Base-by-base conservation (phyloP, 805 yeast species). In the Ogataea salicorniae region DNA sequence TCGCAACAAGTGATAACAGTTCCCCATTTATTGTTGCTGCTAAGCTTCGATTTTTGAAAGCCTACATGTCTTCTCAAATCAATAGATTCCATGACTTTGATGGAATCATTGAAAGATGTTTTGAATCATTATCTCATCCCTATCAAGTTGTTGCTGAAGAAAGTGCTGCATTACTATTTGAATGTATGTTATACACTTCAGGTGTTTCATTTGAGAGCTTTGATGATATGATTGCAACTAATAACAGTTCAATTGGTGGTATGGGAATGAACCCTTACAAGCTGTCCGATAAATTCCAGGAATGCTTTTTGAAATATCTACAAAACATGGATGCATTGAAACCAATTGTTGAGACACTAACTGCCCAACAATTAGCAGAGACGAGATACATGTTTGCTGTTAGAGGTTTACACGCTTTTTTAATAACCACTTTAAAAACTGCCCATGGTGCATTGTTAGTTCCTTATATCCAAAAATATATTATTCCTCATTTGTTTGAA, bases 81-180 rank as follows among this genome's bases (percentile, higher is more conserved):
- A 61, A 64, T 43, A 74, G 77, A 49, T 76, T 75, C 46, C 79
- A 79, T 16, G 64, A 73, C 22, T 69, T 79, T n/a, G 77, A 73
- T 7, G 64, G 63, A 2, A 49, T 75, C 4, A 56, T 80, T 20
- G 56, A 72, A 0, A 63, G 75, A 52, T 67, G 83, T 49, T 68
- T 80, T 55, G 62, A 62, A 1, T 70, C 76, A 31, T 62, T 84
- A 37, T 71, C 77, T 40, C 90, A 87, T 60, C 84, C 86, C 6
- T 86, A 86, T 60, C 83, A 82, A 47, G 79, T 80, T 11, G 90
- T 91, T 6, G 72, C 96, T 20, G 80, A 76, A 18, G 81, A 81
- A 43, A 69, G 86, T 42, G 92, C 91, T 0, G 72, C 79, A 2
- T 66, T 83, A 5, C 60, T 89, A 39, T 76, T 79, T 11, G 74